phyloP scores from a whole-genome alignment of 345 rosid species.

The Geranium rotundifolium region DNA sequence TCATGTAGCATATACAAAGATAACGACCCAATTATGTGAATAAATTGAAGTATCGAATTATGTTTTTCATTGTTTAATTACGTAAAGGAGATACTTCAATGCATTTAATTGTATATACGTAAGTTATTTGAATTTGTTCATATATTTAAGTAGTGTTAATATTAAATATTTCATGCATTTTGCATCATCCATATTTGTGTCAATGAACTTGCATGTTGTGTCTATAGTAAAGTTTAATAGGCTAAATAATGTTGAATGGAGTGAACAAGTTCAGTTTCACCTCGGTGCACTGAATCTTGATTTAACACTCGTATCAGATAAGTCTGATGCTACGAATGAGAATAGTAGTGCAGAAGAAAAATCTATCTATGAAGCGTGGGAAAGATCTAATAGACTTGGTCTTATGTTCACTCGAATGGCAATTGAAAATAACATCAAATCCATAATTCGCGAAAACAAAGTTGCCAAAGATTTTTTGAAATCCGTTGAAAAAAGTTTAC shows the following conservation, averaged over 20 bases:
- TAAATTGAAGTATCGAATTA: too few relatives aligned
- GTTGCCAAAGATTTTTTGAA: neutral
- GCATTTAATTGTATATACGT: too few relatives aligned
- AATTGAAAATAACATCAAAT: neutral
- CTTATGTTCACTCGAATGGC: neutral
- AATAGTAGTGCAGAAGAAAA: too few relatives aligned
- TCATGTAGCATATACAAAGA: too few relatives aligned
- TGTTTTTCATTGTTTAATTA: too few relatives aligned
- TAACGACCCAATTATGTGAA: too few relatives aligned
- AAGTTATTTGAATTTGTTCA: too few relatives aligned
- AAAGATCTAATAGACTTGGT: neutral
- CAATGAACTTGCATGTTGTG: neutral
- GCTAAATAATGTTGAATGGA: neutral
- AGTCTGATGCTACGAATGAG: neutral
- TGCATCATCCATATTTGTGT: too few relatives aligned
- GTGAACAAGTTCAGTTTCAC: constrained; percentile 1
- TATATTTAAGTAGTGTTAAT: neutral
- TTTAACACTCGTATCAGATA: neutral
- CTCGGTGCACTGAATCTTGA: constrained; percentile 3
- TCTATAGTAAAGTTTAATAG: neutral
- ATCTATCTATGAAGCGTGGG: too few relatives aligned
- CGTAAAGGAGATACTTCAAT: too few relatives aligned
- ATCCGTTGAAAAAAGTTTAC: neutral
- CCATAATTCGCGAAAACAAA: neutral
- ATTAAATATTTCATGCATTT: too few relatives aligned